phyloP scores from a whole-genome alignment of 2,329 filamentous ascomycete species.

The Myrmaecium sp. region DNA sequence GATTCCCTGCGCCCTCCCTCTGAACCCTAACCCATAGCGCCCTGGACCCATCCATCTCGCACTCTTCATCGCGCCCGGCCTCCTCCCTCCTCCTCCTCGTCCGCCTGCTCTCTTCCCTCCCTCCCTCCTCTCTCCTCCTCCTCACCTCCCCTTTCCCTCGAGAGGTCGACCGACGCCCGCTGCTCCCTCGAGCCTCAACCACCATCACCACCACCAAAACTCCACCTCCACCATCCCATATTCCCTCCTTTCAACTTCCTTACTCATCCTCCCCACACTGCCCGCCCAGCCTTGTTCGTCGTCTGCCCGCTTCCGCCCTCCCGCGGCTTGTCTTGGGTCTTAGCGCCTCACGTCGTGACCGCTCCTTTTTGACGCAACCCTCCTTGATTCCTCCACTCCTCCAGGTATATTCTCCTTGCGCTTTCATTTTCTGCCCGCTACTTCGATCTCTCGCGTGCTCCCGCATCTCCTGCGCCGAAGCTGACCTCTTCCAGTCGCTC shows the following conservation, averaged over 20 bases:
- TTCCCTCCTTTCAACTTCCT: too few species aligned
- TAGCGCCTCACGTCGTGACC: not conserved
- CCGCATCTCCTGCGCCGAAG: not conserved
- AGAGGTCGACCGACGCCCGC: not conserved
- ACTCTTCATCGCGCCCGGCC: too few species aligned
- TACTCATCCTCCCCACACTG: too few species aligned
- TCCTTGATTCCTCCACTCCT: not conserved
- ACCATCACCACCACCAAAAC: not conserved
- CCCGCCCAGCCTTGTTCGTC: too few species aligned
- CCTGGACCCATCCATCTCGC: too few species aligned
- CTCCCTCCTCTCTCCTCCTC: slow-evolving; percentile 2
- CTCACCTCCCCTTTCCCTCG: not conserved
- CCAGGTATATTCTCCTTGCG: too few species aligned
- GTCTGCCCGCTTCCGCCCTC: slow-evolving; percentile 1
- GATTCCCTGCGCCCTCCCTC: too few species aligned
- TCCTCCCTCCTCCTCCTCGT: not conserved
- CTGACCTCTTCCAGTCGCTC: not conserved
- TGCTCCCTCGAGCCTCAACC: not conserved
- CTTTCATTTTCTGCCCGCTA: too few species aligned
- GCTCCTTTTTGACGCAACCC: not conserved
- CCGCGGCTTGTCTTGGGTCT: slow-evolving; percentile 1
- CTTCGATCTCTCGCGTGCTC: not conserved
- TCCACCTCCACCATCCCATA: not conserved
- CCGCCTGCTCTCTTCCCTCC: slow-evolving; percentile 1
- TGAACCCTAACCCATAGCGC: too few species aligned